Percentiles rank a stretch among this genome's conserved stretches.
These are phyloP conservation scores for Ustilago loliicola DNA, from an alignment of 1,284 basidiomycete genomes.

Conservation along the genomic window DNA sequence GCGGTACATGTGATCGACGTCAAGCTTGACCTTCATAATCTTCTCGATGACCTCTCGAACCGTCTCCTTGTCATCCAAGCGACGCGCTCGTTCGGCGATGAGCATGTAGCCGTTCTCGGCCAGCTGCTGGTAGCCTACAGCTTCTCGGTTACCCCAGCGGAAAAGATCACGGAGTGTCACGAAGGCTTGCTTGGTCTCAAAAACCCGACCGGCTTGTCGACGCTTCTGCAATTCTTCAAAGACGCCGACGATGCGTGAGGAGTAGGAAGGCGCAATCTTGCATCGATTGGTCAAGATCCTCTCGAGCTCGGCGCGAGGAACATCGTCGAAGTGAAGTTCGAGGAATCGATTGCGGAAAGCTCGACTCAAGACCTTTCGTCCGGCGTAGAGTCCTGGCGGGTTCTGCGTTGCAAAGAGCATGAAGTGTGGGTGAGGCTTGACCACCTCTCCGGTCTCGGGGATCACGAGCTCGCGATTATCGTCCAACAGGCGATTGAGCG, in stretches of 20 bases:
- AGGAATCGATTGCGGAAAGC: slow-evolving; percentile 99
- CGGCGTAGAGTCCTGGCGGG: slow-evolving; percentile 96
- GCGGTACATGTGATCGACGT: slow-evolving; percentile 75
- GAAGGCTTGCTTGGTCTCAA: slow-evolving; percentile 97
- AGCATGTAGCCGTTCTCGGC: slow-evolving; percentile 99
- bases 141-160: slow-evolving; percentile 91
- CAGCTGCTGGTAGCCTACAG: slow-evolving; percentile 88
- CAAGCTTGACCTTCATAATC: slow-evolving; percentile 88
- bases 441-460: slow-evolving; percentile 94
- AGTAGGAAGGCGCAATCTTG: slow-evolving; percentile 75
- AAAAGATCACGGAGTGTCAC: slow-evolving; percentile 97
- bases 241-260: slow-evolving; percentile 88
- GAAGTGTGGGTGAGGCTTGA: slow-evolving; percentile 93
- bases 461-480: slow-evolving; percentile 97
- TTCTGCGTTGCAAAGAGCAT: slow-evolving; percentile 99
- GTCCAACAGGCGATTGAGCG: slow-evolving; percentile 93
- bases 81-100: slow-evolving; percentile 88
- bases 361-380: slow-evolving; percentile 92
- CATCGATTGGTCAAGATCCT: slow-evolving; percentile 76
- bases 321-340: slow-evolving; percentile 97
- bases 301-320: slow-evolving; percentile 92
- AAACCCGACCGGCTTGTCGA: slow-evolving; percentile 89
- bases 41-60: slow-evolving; percentile 94
- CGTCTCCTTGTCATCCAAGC: slow-evolving; percentile 84
- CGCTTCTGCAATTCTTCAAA: slow-evolving; percentile 94